A percentile compares a stretch with the other conserved stretches of the same genome.
phyloP scores from a whole-genome alignment of 176 grass and related monocot species.

The Dendrocalamus sinicus region DNA sequence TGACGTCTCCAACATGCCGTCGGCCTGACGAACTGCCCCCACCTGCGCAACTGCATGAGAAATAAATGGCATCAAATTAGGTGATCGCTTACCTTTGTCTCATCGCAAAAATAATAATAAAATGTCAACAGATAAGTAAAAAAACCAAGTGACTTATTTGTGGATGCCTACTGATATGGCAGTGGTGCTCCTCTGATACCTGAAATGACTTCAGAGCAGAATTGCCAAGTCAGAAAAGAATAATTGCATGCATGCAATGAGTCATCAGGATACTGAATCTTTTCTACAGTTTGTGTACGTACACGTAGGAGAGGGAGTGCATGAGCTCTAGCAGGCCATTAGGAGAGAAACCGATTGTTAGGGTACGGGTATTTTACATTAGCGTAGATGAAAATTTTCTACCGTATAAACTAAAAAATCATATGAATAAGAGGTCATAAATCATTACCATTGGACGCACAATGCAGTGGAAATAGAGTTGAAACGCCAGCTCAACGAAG shows the following conservation, averaged over 20 bases:
- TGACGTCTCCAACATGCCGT: constrained; percentile 48
- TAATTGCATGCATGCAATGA: background rate
- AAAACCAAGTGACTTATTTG: background rate
- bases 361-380: too few relatives aligned
- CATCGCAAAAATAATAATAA: too few relatives aligned
- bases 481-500: too few relatives aligned
- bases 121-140: too few relatives aligned
- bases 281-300: constrained; percentile 17
- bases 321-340: constrained; percentile 64
- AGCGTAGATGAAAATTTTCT: too few relatives aligned
- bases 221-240: constrained; percentile 12
- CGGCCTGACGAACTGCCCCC: constrained; percentile 53
- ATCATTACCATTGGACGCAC: too few relatives aligned
- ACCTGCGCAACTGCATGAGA: constrained; percentile 57
- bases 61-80: background rate
- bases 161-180: constrained; percentile 60
- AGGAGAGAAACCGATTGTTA: constrained; percentile 47
- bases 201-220: constrained; percentile 12
- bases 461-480: too few relatives aligned
- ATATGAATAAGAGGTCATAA: too few relatives aligned
- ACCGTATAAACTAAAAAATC: too few relatives aligned
- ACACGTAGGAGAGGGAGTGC: constrained; percentile 72
- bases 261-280: background rate
- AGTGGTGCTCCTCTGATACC: constrained; percentile 69
- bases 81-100: background rate